These are phyloP conservation scores for Domatiomyces catenatus DNA, from an alignment of 2,329 filamentous ascomycete genomes.

Conservation along the genomic window DNA sequence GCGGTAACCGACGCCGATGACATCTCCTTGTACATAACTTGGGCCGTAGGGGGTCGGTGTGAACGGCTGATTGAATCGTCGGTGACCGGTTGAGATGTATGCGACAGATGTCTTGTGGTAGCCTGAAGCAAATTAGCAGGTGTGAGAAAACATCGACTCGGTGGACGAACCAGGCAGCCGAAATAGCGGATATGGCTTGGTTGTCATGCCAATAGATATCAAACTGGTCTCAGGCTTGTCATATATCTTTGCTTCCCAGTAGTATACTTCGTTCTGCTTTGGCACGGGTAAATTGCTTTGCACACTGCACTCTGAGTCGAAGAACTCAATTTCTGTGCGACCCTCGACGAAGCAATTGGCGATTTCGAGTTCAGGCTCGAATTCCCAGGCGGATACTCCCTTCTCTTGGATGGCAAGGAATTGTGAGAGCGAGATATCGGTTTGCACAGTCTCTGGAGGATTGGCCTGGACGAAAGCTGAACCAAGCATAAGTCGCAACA, in stretches of 20 bases:
- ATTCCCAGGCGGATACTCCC: constrained; percentile 98
- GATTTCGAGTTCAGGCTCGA: constrained; percentile 96
- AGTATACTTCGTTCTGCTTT: constrained; percentile 98
- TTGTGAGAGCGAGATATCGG: constrained; percentile 93
- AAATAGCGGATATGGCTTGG: constrained; percentile 93
- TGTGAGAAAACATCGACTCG: neutral
- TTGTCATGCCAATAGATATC: constrained; percentile 84
- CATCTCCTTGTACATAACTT: constrained; percentile 77
- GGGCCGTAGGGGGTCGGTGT: constrained; percentile 65
- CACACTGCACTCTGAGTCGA: constrained; percentile 92
- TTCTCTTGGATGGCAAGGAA: constrained; percentile 98
- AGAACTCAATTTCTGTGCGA: constrained; percentile 96
- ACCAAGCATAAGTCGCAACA: constrained; percentile 9
- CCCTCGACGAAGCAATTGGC: constrained; percentile 97
- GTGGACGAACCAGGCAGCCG: constrained; percentile 62
- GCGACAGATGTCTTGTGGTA: constrained; percentile 87
- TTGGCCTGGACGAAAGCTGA: constrained; percentile 86
- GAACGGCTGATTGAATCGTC: constrained; percentile 89
- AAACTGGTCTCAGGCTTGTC: constrained; percentile 84
- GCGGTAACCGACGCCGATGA: constrained; percentile 87
- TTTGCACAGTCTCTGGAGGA: constrained; percentile 85
- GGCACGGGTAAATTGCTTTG: constrained; percentile 93
- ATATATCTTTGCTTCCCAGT: constrained; percentile 98
- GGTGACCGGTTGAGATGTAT: constrained; percentile 74
- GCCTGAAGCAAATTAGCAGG: constrained; percentile 35